Base-by-base conservation (phyloP, 2,329 filamentous ascomycete species). In the Conoideocrella luteorostrata region DNA sequence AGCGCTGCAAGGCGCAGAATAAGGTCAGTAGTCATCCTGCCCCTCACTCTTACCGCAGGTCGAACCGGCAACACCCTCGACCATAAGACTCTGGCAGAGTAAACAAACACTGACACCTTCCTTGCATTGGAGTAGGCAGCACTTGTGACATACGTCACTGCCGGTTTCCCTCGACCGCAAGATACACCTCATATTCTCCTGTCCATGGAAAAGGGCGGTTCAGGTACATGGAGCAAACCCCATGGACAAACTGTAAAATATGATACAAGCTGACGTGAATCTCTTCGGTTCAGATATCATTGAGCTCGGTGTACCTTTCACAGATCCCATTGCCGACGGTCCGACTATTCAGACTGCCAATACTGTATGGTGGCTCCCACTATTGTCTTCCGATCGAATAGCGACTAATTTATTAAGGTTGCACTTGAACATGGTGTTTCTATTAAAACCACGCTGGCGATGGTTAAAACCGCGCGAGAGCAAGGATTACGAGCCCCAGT, bases 341-440 rank as follows among this genome's bases (percentile, higher is more conserved):
- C 93, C 93, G 28, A 96, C 90, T 4, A 97, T 98, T 54, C 93
- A 98, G 71, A 93, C 82, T 50, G 81, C 93, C 52, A 98, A 98
- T 69, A 96, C 88, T 32, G 81, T 72, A 82, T 70, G 57, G 18
- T 15, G 11, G 3, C 26, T n/a, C n/a, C 6, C 66, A 9, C 20
- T 4, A 13, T 18, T 20, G 11, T 10, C 3, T 23, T 33, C 15
- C 38, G 7, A 13, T n/a, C n/a, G 26, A 28, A 29, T 17, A 11
- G 29, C 41, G 29, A 36, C 45, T 47, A 28, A 47, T 36, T 38
- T 28, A 18, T 30, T 9, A 67, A 65, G 65, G 58, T 85, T 65
- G 90, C 93, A 30, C 80, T 98, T 36, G 70, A 82, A 56, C 91
- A 98, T 72, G 88, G 89, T 48, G 87, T 97, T 51, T 95, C 84